These are phyloP conservation scores for Vanrija humicola DNA, from an alignment of 1,284 basidiomycete species.

Conservation along the genomic window DNA sequence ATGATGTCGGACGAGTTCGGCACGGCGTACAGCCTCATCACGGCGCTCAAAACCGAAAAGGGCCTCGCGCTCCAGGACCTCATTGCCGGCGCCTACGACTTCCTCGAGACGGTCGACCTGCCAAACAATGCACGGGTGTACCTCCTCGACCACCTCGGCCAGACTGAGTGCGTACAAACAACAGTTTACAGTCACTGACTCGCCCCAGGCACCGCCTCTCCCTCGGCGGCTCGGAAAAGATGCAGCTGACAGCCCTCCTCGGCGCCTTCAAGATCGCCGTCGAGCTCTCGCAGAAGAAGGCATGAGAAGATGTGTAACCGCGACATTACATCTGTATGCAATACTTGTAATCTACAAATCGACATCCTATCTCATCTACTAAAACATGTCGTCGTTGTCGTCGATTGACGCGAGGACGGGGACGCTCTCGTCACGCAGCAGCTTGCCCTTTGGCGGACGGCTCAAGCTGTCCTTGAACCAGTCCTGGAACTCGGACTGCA, in stretches of 20 bases:
- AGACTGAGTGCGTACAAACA: slow-evolving; percentile 68
- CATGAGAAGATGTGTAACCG: background rate
- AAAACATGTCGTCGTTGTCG: slow-evolving; percentile 14
- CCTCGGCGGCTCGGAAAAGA: slow-evolving; percentile 87
- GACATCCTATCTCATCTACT: background rate
- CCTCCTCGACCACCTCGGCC: slow-evolving; percentile 83
- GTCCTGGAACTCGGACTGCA: slow-evolving; percentile 13
- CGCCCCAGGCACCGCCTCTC: slow-evolving; percentile 75
- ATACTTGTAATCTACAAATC: slow-evolving; percentile 4
- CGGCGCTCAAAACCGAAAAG: slow-evolving; percentile 79
- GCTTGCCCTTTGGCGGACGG: slow-evolving; percentile 3
- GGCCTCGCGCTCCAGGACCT: slow-evolving; percentile 94
- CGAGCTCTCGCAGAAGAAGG: slow-evolving; percentile 54
- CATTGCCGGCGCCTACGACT: slow-evolving; percentile 88
- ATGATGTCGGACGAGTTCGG: slow-evolving; percentile 98
- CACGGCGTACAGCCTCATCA: slow-evolving; percentile 79
- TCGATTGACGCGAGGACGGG: slow-evolving; percentile 11
- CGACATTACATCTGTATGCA: slow-evolving; percentile 15
- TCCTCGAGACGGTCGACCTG: slow-evolving; percentile 78
- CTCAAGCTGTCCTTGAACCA: slow-evolving; percentile 7
- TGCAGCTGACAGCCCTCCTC: slow-evolving; percentile 86
- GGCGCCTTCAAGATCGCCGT: slow-evolving; percentile 93
- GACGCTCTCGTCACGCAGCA: slow-evolving; percentile 9
- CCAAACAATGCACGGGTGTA: slow-evolving; percentile 83
- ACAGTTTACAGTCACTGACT: slow-evolving; percentile 1